These are phyloP conservation scores for Saccharum officinarum DNA, from an alignment of 176 grass and related monocot genomes.

Conservation along the genomic window DNA sequence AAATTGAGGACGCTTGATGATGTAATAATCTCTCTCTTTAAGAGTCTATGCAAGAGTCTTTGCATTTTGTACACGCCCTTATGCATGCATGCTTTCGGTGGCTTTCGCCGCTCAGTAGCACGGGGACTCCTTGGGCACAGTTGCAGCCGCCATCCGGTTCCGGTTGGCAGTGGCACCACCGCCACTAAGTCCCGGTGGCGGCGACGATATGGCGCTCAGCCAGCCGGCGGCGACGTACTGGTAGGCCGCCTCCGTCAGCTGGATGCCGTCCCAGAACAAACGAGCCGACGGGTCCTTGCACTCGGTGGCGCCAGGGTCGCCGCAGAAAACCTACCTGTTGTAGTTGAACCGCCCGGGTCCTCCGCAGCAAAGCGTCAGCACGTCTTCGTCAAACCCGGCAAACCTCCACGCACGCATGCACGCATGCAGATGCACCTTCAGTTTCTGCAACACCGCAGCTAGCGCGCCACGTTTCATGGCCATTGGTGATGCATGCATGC, in stretches of 20 bases:
- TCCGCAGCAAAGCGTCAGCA: conserved; percentile 33
- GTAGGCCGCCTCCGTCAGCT: conserved; percentile 41
- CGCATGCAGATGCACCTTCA: background rate
- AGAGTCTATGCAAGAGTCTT: too few relatives aligned
- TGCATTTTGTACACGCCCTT: too few relatives aligned
- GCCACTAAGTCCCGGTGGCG: too few relatives aligned
- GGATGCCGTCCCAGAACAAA: conserved; percentile 37
- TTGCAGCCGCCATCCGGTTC: too few relatives aligned
- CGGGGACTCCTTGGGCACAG: too few relatives aligned
- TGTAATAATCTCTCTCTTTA: too few relatives aligned
- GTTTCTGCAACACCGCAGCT: background rate
- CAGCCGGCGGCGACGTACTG: conserved; percentile 28
- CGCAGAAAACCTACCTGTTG: background rate
- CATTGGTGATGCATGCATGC: too few relatives aligned
- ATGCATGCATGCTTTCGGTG: too few relatives aligned
- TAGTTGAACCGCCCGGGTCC: conserved; percentile 17
- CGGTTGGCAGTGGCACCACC: too few relatives aligned
- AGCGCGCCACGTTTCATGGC: too few relatives aligned
- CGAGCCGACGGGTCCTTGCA: conserved; percentile 32
- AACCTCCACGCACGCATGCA: background rate
- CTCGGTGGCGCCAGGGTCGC: background rate
- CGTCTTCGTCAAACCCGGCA: conserved; percentile 38
- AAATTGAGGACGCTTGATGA: too few relatives aligned
- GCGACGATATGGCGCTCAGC: background rate
- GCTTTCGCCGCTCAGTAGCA: too few relatives aligned